A percentile compares a stretch with the other conserved stretches of the same genome.
Evolutionary conservation across 257 asterid genomes (phyloP).

Genomic region (Rhazya stricta): DNA sequence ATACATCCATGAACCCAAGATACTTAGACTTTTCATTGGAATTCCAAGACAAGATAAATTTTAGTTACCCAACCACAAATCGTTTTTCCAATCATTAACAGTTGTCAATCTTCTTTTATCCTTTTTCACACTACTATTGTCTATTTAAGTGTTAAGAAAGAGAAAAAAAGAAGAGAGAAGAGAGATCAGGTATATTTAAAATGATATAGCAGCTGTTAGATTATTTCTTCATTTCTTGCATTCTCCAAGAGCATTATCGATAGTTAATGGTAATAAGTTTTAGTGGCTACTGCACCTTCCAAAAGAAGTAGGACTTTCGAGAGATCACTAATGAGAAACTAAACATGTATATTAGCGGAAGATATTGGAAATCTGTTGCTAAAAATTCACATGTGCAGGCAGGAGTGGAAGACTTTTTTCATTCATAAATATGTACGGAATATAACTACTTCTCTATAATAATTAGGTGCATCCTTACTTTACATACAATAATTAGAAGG

Average conservation of each 20-base stretch:
- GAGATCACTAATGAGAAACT: not conserved
- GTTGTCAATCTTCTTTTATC: not conserved
- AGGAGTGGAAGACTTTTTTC: not conserved
- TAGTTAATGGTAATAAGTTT: not conserved
- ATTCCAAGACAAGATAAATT: not conserved
- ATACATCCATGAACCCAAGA: not conserved
- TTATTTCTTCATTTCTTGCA: not conserved
- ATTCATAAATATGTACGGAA: not conserved
- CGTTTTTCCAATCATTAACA: not conserved
- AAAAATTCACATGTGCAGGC: not conserved
- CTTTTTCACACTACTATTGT: not conserved
- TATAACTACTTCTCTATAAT: not conserved
- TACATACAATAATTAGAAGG: not conserved
- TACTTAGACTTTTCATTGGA: not conserved
- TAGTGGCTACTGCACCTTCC: not conserved
- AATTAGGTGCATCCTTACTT: not conserved
- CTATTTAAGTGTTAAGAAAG: not conserved
- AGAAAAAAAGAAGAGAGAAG: not conserved
- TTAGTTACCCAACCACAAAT: not conserved
- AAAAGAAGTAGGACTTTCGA: not conserved
- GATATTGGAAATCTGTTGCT: not conserved
- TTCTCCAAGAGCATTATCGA: not conserved
- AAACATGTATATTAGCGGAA: not conserved
- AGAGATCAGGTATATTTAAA: not conserved
- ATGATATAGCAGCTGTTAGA: not conserved